Percentiles rank a stretch among this genome's conserved stretches.
Conservation (phyloP, 768 basidiomycete species). For the Leucogyrophana mollusca region DNA sequence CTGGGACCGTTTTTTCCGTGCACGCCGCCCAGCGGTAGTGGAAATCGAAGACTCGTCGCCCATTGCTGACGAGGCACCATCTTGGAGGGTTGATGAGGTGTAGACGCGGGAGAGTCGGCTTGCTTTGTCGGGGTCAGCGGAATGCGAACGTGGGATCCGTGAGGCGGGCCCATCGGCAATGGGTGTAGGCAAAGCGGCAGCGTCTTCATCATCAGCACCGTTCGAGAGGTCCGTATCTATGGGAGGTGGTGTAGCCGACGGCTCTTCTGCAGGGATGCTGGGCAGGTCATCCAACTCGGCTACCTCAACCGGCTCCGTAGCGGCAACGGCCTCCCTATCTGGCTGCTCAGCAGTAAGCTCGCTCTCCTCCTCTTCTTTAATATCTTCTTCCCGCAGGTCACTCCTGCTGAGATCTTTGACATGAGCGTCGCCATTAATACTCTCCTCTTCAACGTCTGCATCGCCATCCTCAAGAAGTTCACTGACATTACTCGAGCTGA, state of each 20-base stretch:
- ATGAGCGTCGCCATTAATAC: conserved; percentile 22
- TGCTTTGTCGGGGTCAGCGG: conserved; percentile 71
- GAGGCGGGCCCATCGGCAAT: conserved; percentile 33
- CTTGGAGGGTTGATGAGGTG: conserved; percentile 49
- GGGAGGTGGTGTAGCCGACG: background rate
- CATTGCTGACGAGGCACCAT: conserved; percentile 50
- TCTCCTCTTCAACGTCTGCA: conserved; percentile 31
- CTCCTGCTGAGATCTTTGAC: conserved; percentile 13
- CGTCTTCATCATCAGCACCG: conserved; percentile 26
- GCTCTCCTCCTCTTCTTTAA: conserved; percentile 26
- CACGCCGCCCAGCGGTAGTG: conserved; percentile 42
- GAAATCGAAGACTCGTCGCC: conserved; percentile 73
- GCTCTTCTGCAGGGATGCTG: conserved; percentile 6
- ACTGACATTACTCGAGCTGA: conserved; percentile 31
- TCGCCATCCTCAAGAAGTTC: conserved; percentile 27
- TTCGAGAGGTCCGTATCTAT: conserved; percentile 24
- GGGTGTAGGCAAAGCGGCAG: conserved; percentile 34
- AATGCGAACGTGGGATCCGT: conserved; percentile 75
- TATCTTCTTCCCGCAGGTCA: conserved; percentile 18
- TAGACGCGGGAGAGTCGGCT: conserved; percentile 59
- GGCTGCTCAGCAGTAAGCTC: background rate
- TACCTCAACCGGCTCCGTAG: conserved; percentile 5
- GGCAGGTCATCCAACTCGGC: conserved; percentile 8
- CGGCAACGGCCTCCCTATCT: conserved; percentile 4
- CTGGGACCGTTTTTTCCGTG: conserved; percentile 54